Base-by-base conservation (phyloP, 805 yeast species). In the Myxozyma udenii region DNA sequence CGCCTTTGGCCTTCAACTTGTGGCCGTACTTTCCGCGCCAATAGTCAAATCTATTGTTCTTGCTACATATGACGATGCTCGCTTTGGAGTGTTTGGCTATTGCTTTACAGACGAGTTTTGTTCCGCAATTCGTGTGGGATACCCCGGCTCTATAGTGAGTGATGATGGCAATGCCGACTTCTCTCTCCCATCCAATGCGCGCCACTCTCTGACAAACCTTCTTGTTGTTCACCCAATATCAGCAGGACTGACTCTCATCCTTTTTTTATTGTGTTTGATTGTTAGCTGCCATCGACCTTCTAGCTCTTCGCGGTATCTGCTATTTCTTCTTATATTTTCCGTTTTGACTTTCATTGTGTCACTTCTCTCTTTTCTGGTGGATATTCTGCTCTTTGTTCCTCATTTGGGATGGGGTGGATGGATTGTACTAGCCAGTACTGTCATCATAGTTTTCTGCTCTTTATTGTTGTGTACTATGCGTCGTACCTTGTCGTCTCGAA, bases 351-450 rank as follows among this genome's bases (percentile, higher is more conserved):
- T 89, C 61, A 64, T 90, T 50, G 72, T 85, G 38, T 72, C 86
- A 1, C 68, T 90, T 44, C 72, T 91, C 46, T 83, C 90, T 4
- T 86, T 91, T 58, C 70, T 90, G 53, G 87, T 87, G 2, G 98
- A 91, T 66, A 78, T 90, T 35, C 67, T 90, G 37, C 67, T 91
- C 45, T 91, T 91, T 62, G 76, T 83, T 1, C 86, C 90, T 1
- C 80, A 81, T 63, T 70, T 91, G 48, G 76, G 80, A 48, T 89
- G 88, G 82, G 78, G 84, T 41, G 96, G 96, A 23, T 91, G 97
- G 97, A 71, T 85, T 45, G 77, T 86, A 53, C 70, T 90, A 23
- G 80, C 80, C 0, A 78, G 91, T 1, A 79, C 93, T 0, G 77
- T 84, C 1, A 66, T 83, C 28, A 73, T 83, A 41, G 84, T 91